Conservation (phyloP, 345 rosid genomes). For the Mercurialis annua region DNA sequence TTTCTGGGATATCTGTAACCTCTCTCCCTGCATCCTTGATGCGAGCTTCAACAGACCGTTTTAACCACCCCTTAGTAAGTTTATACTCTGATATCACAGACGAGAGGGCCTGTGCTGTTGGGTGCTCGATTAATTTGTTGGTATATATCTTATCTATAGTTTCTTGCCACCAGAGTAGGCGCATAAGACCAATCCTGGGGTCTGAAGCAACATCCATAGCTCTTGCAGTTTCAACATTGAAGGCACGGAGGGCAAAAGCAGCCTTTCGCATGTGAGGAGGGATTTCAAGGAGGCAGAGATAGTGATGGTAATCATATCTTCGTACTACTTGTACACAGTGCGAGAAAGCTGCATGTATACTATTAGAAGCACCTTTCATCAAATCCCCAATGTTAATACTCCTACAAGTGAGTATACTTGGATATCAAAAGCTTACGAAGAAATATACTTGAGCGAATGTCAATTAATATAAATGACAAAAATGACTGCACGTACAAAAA, state of each 20-base stretch:
- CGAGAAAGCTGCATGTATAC: slow-evolving; percentile 70
- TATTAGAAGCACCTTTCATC: slow-evolving; percentile 59
- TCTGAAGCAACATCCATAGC: slow-evolving; percentile 96
- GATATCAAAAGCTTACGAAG: not conserved
- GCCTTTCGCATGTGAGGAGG: slow-evolving; percentile 75
- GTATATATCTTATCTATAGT: slow-evolving; percentile 77
- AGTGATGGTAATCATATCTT: slow-evolving; percentile 92
- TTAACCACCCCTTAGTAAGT: slow-evolving; percentile 77
- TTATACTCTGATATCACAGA: slow-evolving; percentile 59
- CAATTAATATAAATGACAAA: too few relatives aligned
- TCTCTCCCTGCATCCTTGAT: slow-evolving; percentile 70
- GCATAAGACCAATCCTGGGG: slow-evolving; percentile 85
- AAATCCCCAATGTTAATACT: slow-evolving; percentile 18
- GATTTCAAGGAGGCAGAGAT: slow-evolving; percentile 93
- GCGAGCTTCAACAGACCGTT: slow-evolving; percentile 83
- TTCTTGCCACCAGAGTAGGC: slow-evolving; percentile 95
- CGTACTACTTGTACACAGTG: slow-evolving; percentile 86
- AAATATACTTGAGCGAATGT: not conserved
- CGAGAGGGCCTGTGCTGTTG: slow-evolving; percentile 75
- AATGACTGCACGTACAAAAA: too few relatives aligned
- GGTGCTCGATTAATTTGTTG: slow-evolving; percentile 65
- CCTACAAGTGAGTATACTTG: slow-evolving; percentile 23
- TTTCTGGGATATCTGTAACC: slow-evolving; percentile 59
- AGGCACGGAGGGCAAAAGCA: slow-evolving; percentile 89
- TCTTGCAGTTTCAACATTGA: slow-evolving; percentile 87